Percentiles rank a stretch among this genome's conserved stretches.
Evolutionary conservation across 2,329 filamentous ascomycete species (phyloP).

Genomic region (Claviceps quebecensis): DNA sequence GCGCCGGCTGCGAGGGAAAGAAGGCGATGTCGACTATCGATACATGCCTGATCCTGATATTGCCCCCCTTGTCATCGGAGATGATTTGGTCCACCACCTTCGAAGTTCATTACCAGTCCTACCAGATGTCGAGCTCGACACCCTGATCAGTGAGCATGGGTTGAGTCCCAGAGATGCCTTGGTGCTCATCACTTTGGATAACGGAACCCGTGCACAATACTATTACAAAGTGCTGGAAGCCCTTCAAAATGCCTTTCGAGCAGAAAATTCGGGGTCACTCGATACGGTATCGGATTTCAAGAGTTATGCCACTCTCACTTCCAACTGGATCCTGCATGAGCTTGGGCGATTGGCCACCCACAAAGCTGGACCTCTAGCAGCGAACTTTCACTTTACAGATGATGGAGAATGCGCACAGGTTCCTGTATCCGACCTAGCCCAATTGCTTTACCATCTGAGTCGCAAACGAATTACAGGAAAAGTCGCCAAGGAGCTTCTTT

Average conservation of each 20-base stretch:
- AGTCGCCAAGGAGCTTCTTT: slow-evolving; percentile 44
- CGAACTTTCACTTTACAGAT: slow-evolving; percentile 23
- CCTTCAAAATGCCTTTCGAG: slow-evolving; percentile 21
- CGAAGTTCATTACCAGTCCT: slow-evolving; percentile 48
- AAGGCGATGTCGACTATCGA: slow-evolving; percentile 92
- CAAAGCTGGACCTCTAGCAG: slow-evolving; percentile 20
- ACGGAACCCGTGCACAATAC: slow-evolving; percentile 68
- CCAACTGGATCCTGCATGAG: slow-evolving; percentile 63
- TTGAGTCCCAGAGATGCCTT: slow-evolving; percentile 72
- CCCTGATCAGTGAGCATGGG: slow-evolving; percentile 48
- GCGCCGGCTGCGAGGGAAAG: slow-evolving; percentile 71
- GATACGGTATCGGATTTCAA: slow-evolving; percentile 15
- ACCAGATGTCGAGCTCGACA: slow-evolving; percentile 55
- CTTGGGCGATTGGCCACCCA: slow-evolving; percentile 53
- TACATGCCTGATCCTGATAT: slow-evolving; percentile 98
- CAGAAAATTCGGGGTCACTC: slow-evolving; percentile 6
- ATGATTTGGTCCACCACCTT: slow-evolving; percentile 54
- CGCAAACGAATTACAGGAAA: slow-evolving; percentile 37
- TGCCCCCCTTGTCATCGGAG: slow-evolving; percentile 59
- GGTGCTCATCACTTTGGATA: slow-evolving; percentile 62
- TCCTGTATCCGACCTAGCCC: slow-evolving; percentile 31
- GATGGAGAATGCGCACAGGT: slow-evolving; percentile 34
- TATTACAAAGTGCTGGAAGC: slow-evolving; percentile 53
- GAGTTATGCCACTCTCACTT: slow-evolving; percentile 31
- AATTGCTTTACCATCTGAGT: slow-evolving; percentile 36